These are phyloP conservation scores for Kodamaea anthophila DNA, from an alignment of 1,139 yeast species.

Conservation along the genomic window DNA sequence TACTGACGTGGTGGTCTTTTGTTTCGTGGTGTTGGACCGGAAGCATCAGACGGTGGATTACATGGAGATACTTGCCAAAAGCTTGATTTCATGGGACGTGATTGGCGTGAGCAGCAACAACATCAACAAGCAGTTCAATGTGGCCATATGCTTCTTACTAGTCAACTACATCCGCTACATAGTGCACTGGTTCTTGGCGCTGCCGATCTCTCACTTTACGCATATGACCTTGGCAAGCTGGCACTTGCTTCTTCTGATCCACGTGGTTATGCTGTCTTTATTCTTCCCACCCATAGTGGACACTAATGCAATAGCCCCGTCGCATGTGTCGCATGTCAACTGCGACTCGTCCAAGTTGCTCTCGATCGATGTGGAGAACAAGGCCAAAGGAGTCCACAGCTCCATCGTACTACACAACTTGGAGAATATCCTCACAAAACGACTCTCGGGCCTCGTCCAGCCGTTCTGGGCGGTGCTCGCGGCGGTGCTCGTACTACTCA, in stretches of 20 bases:
- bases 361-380: conserved; percentile 8
- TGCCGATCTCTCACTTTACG: conserved; percentile 11
- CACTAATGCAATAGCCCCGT: conserved; percentile 9
- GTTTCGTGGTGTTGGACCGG: conserved; percentile 28
- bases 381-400: conserved; percentile 7
- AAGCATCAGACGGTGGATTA: conserved; percentile 28
- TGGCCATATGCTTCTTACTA: conserved; percentile 24
- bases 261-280: conserved; percentile 35
- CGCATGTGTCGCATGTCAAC: conserved; percentile 9
- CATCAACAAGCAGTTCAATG: conserved; percentile 16
- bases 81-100: conserved; percentile 45
- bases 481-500: conserved; percentile 51
- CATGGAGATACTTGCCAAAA: conserved; percentile 40
- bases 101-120: conserved; percentile 30
- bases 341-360: conserved; percentile 13
- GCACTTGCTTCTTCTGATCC: conserved; percentile 36
- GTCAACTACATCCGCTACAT: conserved; percentile 26
- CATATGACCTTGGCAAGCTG: conserved; percentile 21
- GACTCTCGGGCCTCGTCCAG: conserved; percentile 28
- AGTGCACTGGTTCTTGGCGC: conserved; percentile 12
- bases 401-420: conserved; percentile 51
- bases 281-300: conserved; percentile 11
- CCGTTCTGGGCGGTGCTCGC: conserved; percentile 68
- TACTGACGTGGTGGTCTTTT: conserved; percentile 27
- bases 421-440: conserved; percentile 41